Evolutionary conservation across 345 rosid species (phyloP).

Genomic region (Rhodamnia rubescens): DNA sequence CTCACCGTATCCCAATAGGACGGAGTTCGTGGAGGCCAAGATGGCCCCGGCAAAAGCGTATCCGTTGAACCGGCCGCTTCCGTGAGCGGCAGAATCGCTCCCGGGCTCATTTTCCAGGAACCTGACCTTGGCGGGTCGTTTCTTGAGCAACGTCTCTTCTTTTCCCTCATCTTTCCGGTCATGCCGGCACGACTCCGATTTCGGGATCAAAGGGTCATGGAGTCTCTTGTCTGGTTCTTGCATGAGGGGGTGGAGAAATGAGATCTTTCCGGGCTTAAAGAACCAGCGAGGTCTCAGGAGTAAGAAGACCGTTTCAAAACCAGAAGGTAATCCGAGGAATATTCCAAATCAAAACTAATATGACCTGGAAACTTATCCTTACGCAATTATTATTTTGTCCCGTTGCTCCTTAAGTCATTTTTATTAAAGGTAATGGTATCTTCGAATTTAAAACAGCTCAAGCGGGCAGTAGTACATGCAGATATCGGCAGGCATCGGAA

Average conservation of each 20-base stretch:
- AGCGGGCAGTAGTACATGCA: not conserved
- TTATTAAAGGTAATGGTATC: not conserved
- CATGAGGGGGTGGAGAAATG: not conserved
- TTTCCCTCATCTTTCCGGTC: not conserved
- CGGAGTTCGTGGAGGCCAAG: constrained; percentile 60
- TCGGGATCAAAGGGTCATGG: not conserved
- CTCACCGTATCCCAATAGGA: constrained; percentile 67
- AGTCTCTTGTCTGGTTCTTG: not conserved
- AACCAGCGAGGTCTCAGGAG: not conserved
- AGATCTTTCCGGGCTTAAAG: not conserved
- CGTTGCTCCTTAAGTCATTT: not conserved
- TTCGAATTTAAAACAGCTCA: not conserved
- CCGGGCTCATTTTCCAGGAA: not conserved
- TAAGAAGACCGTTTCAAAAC: not conserved
- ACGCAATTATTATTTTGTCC: not conserved
- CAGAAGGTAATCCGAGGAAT: not conserved
- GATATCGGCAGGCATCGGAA: not conserved
- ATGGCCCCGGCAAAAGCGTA: constrained; percentile 53
- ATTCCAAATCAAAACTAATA: not conserved
- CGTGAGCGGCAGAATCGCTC: not conserved
- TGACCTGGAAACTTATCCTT: not conserved
- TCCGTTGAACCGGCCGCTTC: constrained; percentile 15
- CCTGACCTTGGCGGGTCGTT: not conserved
- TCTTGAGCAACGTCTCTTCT: not conserved
- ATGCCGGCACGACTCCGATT: not conserved